Evolutionary conservation across 169 alveolate genomes (phyloP), one percentile per base, ranked within the genome.

Genomic region (Cytauxzoon felis): DNA sequence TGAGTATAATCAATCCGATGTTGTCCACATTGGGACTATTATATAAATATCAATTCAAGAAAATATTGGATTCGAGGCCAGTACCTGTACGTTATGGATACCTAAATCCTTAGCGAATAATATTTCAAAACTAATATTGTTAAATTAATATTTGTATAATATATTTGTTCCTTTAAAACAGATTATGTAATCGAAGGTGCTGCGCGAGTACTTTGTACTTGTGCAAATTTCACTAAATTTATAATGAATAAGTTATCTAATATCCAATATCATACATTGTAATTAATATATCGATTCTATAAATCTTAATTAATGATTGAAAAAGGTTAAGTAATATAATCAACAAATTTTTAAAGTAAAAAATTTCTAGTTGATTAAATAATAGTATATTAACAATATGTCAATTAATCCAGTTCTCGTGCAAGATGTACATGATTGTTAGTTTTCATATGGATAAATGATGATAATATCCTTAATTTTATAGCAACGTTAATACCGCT

Each of bases 61-160:
- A 73, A 70, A 63, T 63, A 43, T 30, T 73, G 56, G 79, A 73
- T 23, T 69, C 84, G 1, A 57, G 79, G 34, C 84, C 84, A 13
- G 72, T 59, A 47, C 71, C 71, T 13, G 75, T 36, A 11, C 63
- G 48, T 18, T 73, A 73, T 57, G 33, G 56, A n/a, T 59, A 47
- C 21, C 47, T 73, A 13, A 73, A 62, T 65, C 78, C 78, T 3
- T 34, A 24, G 43, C 27, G 13, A 38, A 13, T 38, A 38, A 38
- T 38, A 13, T 38, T 13, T 13, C 13, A 38, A 38, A 38, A 13
- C 13, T 38, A 13, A 13, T 38, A 38, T 38, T 13, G 13, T 13
- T 13, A 38, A 38, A 38, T 38, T 13, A 13, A 38, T 38, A 13
- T 38, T 13, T 38, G 13, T 13, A 13, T 38, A 38, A 13, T 38